Conservation (phyloP, 2,329 filamentous ascomycete genomes). For the Trichoderma breve region DNA sequence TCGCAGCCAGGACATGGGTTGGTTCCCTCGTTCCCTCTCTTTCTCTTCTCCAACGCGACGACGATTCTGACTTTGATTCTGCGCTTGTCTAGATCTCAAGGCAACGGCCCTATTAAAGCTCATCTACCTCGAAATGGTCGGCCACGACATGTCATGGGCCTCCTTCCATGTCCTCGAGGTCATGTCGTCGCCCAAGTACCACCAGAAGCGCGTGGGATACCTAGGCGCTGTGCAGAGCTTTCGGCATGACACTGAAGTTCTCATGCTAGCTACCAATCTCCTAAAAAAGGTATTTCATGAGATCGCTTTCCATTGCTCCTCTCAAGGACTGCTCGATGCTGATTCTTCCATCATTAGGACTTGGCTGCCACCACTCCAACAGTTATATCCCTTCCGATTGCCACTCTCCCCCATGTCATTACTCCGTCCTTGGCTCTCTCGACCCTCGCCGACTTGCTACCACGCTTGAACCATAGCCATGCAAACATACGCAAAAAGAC, state of each 20-base stretch:
- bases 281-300: conserved; percentile 72
- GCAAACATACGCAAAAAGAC: conserved; percentile 91
- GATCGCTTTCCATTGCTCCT: not conserved
- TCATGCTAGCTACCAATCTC: conserved; percentile 96
- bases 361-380: conserved; percentile 69
- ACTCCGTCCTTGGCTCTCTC: conserved; percentile 90
- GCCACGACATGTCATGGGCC: conserved; percentile 99
- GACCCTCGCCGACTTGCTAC: conserved; percentile 79
- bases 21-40: conserved; percentile 30
- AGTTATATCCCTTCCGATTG: conserved; percentile 80
- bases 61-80: conserved; percentile 9
- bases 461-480: conserved; percentile 82
- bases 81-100: conserved; percentile 69
- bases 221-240: conserved; percentile 95
- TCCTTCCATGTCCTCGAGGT: conserved; percentile 98
- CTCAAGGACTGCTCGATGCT: not conserved
- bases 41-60: not conserved
- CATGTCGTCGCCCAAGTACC: conserved; percentile 93
- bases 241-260: conserved; percentile 88
- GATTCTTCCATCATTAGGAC: conserved; percentile 46
- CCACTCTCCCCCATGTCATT: conserved; percentile 90
- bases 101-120: conserved; percentile 93
- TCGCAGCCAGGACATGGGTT: conserved; percentile 87
- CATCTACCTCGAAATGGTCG: conserved; percentile 98
- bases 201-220: conserved; percentile 94